Percentiles rank a stretch among this genome's conserved stretches.
These are phyloP conservation scores for Nicotiana tabacum DNA, from an alignment of 257 asterid species.

Conservation along the genomic window DNA sequence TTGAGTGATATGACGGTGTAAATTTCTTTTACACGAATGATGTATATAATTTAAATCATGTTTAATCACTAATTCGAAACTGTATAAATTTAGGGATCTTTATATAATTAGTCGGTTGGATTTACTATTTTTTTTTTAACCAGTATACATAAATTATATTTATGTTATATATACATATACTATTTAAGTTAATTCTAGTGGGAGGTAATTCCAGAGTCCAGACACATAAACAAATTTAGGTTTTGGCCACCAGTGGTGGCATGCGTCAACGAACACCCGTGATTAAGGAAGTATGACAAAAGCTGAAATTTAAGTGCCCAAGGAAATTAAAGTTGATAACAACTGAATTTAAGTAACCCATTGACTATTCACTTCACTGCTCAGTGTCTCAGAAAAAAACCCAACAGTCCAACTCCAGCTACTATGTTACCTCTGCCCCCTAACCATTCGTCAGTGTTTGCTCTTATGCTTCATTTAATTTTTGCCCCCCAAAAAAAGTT, in stretches of 20 bases:
- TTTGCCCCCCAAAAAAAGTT: background rate
- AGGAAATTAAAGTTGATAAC: slow-evolving; percentile 6
- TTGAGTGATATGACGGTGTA: no score
- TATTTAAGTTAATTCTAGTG: no score
- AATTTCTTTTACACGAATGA: no score
- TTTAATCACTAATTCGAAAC: no score
- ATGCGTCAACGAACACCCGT: background rate
- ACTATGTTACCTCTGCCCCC: background rate
- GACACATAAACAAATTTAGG: background rate
- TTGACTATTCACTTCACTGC: slow-evolving; percentile 6
- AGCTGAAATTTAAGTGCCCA: slow-evolving; percentile 11
- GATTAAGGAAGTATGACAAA: slow-evolving; percentile 2
- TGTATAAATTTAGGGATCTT: no score
- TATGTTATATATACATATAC: no score
- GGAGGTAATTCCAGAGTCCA: no score
- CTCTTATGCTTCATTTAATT: background rate
- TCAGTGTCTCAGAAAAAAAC: background rate
- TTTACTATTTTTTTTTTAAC: no score
- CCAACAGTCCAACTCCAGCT: background rate
- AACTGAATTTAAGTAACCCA: background rate
- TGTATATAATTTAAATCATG: no score
- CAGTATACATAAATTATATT: no score
- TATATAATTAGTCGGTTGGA: no score
- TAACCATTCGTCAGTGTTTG: background rate
- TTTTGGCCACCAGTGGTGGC: background rate